A percentile compares a stretch with the other conserved stretches of the same genome.
Conservation (phyloP, 164 flowering plant genomes). For the Piper longum region DNA sequence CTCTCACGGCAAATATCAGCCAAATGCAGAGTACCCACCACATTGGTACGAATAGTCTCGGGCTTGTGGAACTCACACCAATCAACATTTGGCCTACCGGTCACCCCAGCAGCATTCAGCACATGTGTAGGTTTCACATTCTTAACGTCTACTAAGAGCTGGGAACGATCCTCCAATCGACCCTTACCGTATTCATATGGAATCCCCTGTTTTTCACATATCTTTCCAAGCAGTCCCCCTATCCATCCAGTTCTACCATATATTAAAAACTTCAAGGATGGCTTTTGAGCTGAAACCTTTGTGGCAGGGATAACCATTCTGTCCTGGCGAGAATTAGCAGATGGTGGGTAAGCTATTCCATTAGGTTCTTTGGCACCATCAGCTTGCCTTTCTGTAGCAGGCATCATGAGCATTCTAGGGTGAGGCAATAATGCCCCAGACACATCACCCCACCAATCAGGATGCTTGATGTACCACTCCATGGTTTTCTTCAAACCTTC, state of each 20-base stretch:
- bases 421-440: conserved; percentile 59
- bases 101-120: conserved; percentile 19
- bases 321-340: conserved; percentile 6
- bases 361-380: conserved; percentile 32
- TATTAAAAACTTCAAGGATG: conserved; percentile 37
- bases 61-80: conserved; percentile 19
- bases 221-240: conserved; percentile 18
- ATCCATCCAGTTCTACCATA: conserved; percentile 52
- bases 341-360: conserved; percentile 6
- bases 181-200: conserved; percentile 15
- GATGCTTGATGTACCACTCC: conserved; percentile 54
- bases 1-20: conserved; percentile 15
- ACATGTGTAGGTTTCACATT: conserved; percentile 19
- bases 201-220: conserved; percentile 17
- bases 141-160: conserved; percentile 10
- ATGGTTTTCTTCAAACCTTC: conserved; percentile 60
- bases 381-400: conserved; percentile 42
- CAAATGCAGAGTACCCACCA: conserved; percentile 13
- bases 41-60: conserved; percentile 18
- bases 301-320: conserved; percentile 12
- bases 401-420: conserved; percentile 70
- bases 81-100: conserved; percentile 19
- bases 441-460: conserved; percentile 86
- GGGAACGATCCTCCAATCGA: conserved; percentile 13
- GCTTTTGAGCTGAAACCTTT: conserved; percentile 8